Base-by-base conservation (phyloP, 805 yeast genomes). In the Schwanniomyces occidentalis region DNA sequence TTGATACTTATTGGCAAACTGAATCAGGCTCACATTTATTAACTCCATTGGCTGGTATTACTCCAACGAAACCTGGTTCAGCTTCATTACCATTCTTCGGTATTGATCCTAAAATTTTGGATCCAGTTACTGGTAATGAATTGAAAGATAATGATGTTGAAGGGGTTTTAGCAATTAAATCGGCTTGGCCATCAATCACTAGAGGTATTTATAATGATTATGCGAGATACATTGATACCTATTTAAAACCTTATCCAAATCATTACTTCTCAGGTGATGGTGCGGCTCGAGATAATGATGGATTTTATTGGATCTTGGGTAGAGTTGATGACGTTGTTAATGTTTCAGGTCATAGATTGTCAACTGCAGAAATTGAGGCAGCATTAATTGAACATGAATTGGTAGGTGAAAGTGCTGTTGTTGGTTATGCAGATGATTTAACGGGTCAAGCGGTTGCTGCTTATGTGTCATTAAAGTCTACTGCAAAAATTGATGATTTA, bases 1-100 rank as follows among this genome's bases (percentile, higher is more conserved):
- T 87, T 53, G 99, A 93, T 68, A 93, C 99, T 29, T 89, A 89
- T 77, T 93, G 99, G 99, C 96, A 90, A 72, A 93, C 98, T 24
- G 99, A 93, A 71, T 83, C 95, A 9, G 99, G 99, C 37, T 85
- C 96, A 22, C 97, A 91, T 58, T 74, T 93, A 61, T 84, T 93
- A 61, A 84, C 96, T 28, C 96, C 98, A 44, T 65, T 93, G 52
- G 95, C 98, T 12, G 98, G 99, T 60, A 83, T 85, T 24, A 80
- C 91, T 27, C 95, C 96, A 51, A 85, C 93, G 45, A 93, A 93
- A 65, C 98, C 99, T 16, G 99, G 99, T 48, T 84, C 96, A 33
- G 98, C 98, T 18, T 84, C 97, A 20, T 75, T 87, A 45, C 99
- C 99, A 48, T 90, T 91, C 76, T 93, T 93, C 58, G 99, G 99